Percentiles rank a stretch among this genome's conserved stretches.
These are phyloP conservation scores for Panicum virgatum DNA, from an alignment of 202 grass and related monocot genomes.

Conservation along the genomic window DNA sequence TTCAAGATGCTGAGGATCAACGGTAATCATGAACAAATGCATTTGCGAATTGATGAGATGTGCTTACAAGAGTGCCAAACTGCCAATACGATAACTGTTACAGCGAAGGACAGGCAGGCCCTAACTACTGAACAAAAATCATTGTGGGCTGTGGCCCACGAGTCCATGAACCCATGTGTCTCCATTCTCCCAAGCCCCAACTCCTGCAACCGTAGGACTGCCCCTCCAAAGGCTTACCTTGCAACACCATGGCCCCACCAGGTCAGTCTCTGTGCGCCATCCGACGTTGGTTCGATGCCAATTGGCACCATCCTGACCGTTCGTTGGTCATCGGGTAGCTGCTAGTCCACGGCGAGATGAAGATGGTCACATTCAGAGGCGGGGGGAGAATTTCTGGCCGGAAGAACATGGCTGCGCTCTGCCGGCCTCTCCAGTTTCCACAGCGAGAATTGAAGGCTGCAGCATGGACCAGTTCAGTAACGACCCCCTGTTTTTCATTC, in stretches of 20 bases:
- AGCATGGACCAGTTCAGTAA: constrained; percentile 27
- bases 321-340: neutral
- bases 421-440: constrained; percentile 19
- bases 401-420: constrained; percentile 38
- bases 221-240: constrained; percentile 3
- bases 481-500: constrained; percentile 7
- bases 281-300: neutral
- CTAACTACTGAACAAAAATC: constrained; percentile 8
- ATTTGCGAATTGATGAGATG: constrained; percentile 5
- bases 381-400: neutral
- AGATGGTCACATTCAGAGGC: neutral
- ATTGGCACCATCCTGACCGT: neutral
- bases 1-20: neutral
- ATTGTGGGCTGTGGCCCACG: neutral
- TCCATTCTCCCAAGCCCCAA: too few species aligned
- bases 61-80: neutral
- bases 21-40: neutral
- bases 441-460: constrained; percentile 41
- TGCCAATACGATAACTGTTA: constrained; percentile 19
- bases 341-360: neutral
- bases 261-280: neutral
- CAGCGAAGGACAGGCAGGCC: neutral
- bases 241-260: neutral
- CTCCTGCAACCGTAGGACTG: constrained; percentile 9
- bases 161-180: constrained; percentile 24